phyloP scores from a whole-genome alignment of 23 red algal genomes.

The Gracilaria gracilis region DNA sequence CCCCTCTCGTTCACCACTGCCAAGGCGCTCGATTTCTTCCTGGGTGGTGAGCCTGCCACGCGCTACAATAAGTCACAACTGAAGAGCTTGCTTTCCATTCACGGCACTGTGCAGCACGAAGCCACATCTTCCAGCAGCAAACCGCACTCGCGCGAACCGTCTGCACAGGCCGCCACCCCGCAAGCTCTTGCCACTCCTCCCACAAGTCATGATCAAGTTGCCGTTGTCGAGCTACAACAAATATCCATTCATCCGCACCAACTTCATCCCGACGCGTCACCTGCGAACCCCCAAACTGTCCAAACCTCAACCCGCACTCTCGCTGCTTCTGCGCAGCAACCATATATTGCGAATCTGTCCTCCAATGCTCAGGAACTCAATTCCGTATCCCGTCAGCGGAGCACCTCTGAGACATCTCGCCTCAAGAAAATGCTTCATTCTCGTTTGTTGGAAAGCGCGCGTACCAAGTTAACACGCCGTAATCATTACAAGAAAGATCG shows the following conservation, averaged over 20 bases:
- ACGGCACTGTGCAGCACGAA: constrained; percentile 50
- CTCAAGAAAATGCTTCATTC: background rate
- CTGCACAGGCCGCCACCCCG: background rate
- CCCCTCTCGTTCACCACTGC: constrained; percentile 89
- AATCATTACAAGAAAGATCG: constrained; percentile 50
- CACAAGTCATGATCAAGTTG: background rate
- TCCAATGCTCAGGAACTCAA: background rate
- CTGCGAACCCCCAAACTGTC: background rate
- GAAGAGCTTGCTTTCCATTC: constrained; percentile 91
- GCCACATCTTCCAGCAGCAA: constrained; percentile 39
- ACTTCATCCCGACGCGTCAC: background rate
- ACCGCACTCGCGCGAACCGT: background rate
- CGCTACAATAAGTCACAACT: constrained; percentile 92
- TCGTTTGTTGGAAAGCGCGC: background rate
- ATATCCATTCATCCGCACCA: constrained; percentile 22
- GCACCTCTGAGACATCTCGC: background rate
- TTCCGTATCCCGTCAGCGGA: background rate
- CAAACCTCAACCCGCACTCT: background rate
- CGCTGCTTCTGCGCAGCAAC: background rate
- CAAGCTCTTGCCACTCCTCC: background rate
- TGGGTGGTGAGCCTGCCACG: constrained; percentile 84
- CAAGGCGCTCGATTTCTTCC: constrained; percentile 81
- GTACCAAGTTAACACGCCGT: background rate
- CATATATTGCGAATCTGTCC: background rate
- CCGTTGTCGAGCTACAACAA: constrained; percentile 61